phyloP scores from a whole-genome alignment of 257 asterid genomes.

The Forsythia viridissima region DNA sequence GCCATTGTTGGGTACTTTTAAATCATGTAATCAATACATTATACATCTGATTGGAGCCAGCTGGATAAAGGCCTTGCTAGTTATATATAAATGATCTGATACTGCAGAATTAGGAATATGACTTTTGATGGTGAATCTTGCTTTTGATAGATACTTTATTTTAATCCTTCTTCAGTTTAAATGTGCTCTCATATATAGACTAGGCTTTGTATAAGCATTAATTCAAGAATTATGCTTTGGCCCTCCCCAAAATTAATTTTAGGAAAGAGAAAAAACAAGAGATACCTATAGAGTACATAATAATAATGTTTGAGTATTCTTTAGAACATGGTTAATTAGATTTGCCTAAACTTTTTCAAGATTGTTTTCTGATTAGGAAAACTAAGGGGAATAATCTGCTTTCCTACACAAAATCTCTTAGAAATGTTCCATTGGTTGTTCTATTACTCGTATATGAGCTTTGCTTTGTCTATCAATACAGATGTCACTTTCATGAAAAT shows the following conservation, averaged over 20 bases:
- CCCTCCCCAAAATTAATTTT: no score
- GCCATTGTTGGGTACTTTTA: no score
- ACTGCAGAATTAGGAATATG: conserved; percentile 6
- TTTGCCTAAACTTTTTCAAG: conserved; percentile 4
- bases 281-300: not conserved
- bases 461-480: not conserved
- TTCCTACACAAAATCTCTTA: not conserved
- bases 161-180: not conserved
- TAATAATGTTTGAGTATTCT: not conserved
- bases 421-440: conserved; percentile 4
- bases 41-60: conserved; percentile 3
- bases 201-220: not conserved
- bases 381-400: conserved; percentile 6
- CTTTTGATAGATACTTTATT: not conserved
- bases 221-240: not conserved
- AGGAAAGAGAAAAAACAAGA: not conserved
- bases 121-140: conserved; percentile 22
- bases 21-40: not conserved
- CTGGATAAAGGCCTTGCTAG: not conserved
- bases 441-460: not conserved
- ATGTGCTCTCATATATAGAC: not conserved
- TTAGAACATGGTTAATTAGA: not conserved
- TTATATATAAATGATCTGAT: not conserved
- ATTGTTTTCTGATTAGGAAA: conserved; percentile 2
- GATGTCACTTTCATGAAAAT: not conserved